Evolutionary conservation across 306 rosid genomes (phyloP).

Genomic region (Styphnolobium japonicum): DNA sequence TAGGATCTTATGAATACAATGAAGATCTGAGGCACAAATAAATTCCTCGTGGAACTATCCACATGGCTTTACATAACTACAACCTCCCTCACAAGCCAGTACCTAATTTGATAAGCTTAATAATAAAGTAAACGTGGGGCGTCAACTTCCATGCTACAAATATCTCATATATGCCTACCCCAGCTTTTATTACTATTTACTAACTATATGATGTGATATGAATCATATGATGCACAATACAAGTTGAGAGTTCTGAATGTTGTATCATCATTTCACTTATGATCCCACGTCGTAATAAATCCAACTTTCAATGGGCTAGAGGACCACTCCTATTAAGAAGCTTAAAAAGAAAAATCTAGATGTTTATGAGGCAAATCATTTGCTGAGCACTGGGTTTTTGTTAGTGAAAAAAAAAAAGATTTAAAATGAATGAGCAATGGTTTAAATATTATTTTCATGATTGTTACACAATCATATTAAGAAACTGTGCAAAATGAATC

Average conservation of each 20-base stretch:
- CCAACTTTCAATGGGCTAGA: background rate
- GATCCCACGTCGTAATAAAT: background rate
- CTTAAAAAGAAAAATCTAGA: too few species aligned
- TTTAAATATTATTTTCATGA: background rate
- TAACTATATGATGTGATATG: background rate
- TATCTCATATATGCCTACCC: background rate
- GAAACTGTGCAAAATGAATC: background rate
- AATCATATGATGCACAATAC: background rate
- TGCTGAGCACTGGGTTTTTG: background rate
- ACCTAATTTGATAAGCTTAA: background rate
- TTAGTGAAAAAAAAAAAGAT: too few species aligned
- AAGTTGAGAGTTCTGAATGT: background rate
- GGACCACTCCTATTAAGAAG: background rate
- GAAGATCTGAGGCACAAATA: background rate
- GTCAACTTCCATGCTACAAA: background rate
- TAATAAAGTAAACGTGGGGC: background rate
- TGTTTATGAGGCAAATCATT: background rate
- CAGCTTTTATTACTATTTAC: background rate
- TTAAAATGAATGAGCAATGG: background rate
- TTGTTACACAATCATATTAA: background rate
- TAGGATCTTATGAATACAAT: background rate
- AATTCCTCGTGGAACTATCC: background rate
- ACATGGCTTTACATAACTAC: background rate
- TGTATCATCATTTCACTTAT: background rate
- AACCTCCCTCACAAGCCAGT: background rate